A percentile compares a stretch with the other conserved stretches of the same genome.
These are phyloP conservation scores for Neurospora africana DNA, from an alignment of 495 filamentous ascomycete species.

Conservation along the genomic window DNA sequence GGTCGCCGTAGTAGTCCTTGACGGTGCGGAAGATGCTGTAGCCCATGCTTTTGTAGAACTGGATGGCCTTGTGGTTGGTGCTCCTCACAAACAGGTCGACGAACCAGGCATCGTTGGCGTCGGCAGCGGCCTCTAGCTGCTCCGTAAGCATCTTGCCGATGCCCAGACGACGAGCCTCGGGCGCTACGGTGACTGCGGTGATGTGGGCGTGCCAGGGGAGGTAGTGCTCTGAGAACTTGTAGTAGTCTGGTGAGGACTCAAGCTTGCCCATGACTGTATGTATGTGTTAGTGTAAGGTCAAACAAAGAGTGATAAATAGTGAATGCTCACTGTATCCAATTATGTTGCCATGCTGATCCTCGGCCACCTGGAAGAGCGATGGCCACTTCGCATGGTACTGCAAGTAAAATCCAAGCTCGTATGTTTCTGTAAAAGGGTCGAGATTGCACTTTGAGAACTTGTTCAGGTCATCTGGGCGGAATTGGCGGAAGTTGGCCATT, in stretches of 20 bases:
- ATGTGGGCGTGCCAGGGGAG: conserved; percentile 97
- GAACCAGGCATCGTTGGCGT: conserved; percentile 81
- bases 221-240: conserved; percentile 67
- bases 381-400: conserved; percentile 94
- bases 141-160: conserved; percentile 71
- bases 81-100: conserved; percentile 88
- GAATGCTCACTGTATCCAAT: conserved; percentile 77
- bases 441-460: conserved; percentile 77
- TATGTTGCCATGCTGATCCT: conserved; percentile 69
- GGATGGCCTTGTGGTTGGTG: conserved; percentile 76
- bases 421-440: conserved; percentile 91
- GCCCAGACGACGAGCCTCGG: conserved; percentile 71
- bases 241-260: conserved; percentile 69
- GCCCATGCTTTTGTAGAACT: conserved; percentile 84
- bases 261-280: conserved; percentile 84
- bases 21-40: conserved; percentile 81
- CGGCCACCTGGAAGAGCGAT: conserved; percentile 77
- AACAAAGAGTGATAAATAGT: not conserved
- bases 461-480: conserved; percentile 36
- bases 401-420: conserved; percentile 88
- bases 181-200: conserved; percentile 87
- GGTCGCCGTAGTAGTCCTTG: conserved; percentile 68
- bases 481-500: conserved; percentile 39
- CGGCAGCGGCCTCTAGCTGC: conserved; percentile 69
- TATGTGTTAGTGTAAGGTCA: not conserved